phyloP scores from a whole-genome alignment of 1,139 yeast genomes.

The Protomyces gravidus region DNA sequence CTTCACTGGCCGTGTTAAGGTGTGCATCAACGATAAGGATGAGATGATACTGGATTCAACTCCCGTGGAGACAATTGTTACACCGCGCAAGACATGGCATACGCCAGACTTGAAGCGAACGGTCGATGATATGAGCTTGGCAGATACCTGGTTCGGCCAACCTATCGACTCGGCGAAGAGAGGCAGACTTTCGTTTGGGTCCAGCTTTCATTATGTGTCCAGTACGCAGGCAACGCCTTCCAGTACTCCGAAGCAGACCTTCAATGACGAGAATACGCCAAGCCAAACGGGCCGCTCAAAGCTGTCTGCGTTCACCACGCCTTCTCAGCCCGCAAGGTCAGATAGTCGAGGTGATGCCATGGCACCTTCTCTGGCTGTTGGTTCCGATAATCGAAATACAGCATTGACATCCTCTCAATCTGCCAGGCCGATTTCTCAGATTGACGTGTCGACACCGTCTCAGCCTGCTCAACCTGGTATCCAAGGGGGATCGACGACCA shows the following conservation, averaged over 20 bases:
- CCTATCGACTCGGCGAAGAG: constrained; percentile 3
- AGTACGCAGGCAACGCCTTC: background rate
- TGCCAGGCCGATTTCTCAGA: too few relatives aligned
- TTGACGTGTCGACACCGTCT: too few relatives aligned
- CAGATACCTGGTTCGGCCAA: constrained; percentile 18
- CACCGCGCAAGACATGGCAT: constrained; percentile 22
- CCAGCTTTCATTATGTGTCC: background rate
- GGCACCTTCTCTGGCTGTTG: too few relatives aligned
- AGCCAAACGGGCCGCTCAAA: background rate
- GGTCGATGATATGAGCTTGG: constrained; percentile 13
- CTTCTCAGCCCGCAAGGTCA: background rate
- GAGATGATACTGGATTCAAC: constrained; percentile 7
- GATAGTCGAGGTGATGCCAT: background rate
- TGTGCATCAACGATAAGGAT: background rate
- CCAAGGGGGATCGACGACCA: too few relatives aligned
- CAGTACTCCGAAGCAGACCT: background rate
- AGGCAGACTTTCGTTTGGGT: constrained; percentile 6
- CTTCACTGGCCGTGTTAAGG: background rate
- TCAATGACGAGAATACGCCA: background rate
- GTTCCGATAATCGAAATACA: too few relatives aligned
- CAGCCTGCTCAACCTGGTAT: too few relatives aligned
- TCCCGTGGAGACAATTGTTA: background rate
- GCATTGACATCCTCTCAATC: too few relatives aligned
- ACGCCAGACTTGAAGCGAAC: constrained; percentile 17
- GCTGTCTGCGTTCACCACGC: background rate